phyloP scores from a whole-genome alignment of 192 early-diverging fungal genomes.

The Podochytrium sp. region DNA sequence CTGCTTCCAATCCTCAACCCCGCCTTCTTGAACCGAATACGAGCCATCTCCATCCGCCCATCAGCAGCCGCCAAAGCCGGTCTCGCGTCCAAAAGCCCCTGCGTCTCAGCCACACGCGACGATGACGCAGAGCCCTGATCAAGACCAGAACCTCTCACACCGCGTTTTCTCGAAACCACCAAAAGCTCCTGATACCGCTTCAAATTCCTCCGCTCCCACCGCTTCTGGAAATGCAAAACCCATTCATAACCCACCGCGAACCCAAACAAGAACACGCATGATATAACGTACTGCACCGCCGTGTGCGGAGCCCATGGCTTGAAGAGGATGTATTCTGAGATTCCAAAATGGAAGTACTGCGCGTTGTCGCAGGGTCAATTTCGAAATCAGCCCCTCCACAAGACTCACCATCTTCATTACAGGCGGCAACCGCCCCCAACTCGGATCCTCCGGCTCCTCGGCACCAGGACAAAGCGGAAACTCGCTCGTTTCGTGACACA shows the following conservation, averaged over 20 bases:
- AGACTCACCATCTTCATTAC: slow-evolving; percentile 28
- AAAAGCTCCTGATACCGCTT: neutral
- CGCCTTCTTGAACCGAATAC: slow-evolving; percentile 14
- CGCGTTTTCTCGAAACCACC: neutral
- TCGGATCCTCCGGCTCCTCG: slow-evolving; percentile 14
- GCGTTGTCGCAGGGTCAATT: slow-evolving; percentile 15
- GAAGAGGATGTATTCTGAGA: slow-evolving; percentile 51
- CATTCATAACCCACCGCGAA: slow-evolving; percentile 42
- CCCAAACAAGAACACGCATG: slow-evolving; percentile 52
- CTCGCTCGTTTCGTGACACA: neutral
- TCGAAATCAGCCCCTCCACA: slow-evolving; percentile 15
- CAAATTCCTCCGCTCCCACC: slow-evolving; percentile 8
- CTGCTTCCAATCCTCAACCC: slow-evolving; percentile 36
- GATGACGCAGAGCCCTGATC: neutral
- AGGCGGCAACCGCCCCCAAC: neutral
- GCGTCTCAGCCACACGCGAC: neutral
- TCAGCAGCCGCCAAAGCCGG: neutral
- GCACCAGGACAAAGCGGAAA: slow-evolving; percentile 33
- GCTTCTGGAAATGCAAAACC: slow-evolving; percentile 28
- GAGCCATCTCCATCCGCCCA: neutral
- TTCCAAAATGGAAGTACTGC: slow-evolving; percentile 48
- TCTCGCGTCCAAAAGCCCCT: neutral
- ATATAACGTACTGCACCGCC: slow-evolving; percentile 40
- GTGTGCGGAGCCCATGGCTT: slow-evolving; percentile 52
- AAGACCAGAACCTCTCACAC: neutral